phyloP scores from a whole-genome alignment of 129 eudicot species.

The Solidago caesia region DNA sequence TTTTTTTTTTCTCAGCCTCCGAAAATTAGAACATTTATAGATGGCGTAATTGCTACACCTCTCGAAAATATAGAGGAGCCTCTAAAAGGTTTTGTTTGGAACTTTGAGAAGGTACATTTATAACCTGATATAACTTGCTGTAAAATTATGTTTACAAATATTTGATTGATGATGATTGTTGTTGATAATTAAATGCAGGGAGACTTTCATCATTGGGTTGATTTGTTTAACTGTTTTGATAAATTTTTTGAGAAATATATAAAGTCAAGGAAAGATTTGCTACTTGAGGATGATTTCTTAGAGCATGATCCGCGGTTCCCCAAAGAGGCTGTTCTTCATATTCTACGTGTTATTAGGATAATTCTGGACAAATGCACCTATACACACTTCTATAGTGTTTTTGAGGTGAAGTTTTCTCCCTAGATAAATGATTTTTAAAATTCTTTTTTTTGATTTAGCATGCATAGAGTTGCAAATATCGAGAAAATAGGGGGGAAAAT shows the following conservation, averaged over 20 bases:
- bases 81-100: slow-evolving; percentile 67
- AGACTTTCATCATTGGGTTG: slow-evolving; percentile 75
- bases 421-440: neutral
- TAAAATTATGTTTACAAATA: slow-evolving; percentile 1
- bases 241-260: slow-evolving; percentile 59
- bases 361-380: slow-evolving; percentile 74
- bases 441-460: too few species aligned
- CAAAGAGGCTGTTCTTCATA: slow-evolving; percentile 72
- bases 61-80: slow-evolving; percentile 62
- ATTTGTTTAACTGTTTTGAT: slow-evolving; percentile 64
- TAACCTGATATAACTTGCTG: neutral
- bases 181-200: slow-evolving; percentile 51
- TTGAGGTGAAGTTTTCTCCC: slow-evolving; percentile 49
- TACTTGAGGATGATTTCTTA: slow-evolving; percentile 52
- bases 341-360: slow-evolving; percentile 63
- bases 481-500: too few species aligned
- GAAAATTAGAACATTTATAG: slow-evolving; percentile 59
- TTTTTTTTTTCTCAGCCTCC: slow-evolving; percentile 47
- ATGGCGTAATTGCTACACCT: slow-evolving; percentile 49
- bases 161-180: slow-evolving; percentile 1
- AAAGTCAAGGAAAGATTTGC: slow-evolving; percentile 70
- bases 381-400: slow-evolving; percentile 59
- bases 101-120: slow-evolving; percentile 57
- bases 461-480: too few species aligned
- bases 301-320: slow-evolving; percentile 78